A percentile compares a stretch with the other conserved stretches of the same genome.
Evolutionary conservation across 768 basidiomycete genomes (phyloP).

Genomic region (Amanita exitialis): DNA sequence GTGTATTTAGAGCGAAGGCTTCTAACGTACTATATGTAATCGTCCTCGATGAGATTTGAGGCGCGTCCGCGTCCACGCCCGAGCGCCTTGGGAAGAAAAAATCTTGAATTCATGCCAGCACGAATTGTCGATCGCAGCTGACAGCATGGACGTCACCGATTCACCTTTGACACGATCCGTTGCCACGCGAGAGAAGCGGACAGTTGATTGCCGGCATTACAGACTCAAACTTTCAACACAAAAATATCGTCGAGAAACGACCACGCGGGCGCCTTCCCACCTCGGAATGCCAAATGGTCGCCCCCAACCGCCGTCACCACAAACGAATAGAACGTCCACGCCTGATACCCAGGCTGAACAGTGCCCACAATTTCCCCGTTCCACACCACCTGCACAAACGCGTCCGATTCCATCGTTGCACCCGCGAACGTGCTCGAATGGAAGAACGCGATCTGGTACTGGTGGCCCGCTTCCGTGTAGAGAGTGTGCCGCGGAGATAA

Average conservation of each 20-base stretch:
- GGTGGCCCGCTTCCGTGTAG: constrained; percentile 23
- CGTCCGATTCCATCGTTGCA: constrained; percentile 18
- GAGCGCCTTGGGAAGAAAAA: too few relatives aligned
- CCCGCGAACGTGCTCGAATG: constrained; percentile 29
- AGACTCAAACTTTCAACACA: constrained; percentile 15
- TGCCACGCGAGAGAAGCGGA: too few relatives aligned
- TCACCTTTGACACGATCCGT: too few relatives aligned
- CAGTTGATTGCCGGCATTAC: too few relatives aligned
- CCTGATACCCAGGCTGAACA: constrained; percentile 24
- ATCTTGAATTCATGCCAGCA: too few relatives aligned
- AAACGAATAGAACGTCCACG: constrained; percentile 28
- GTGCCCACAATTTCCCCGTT: constrained; percentile 25
- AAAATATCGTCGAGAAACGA: constrained; percentile 36
- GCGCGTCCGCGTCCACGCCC: too few relatives aligned
- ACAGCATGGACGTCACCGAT: too few relatives aligned
- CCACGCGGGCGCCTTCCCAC: constrained; percentile 37
- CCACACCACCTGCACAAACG: constrained; percentile 33
- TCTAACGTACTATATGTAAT: too few relatives aligned
- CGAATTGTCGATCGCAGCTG: too few relatives aligned
- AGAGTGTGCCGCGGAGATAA: constrained; percentile 22
- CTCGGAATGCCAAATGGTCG: constrained; percentile 29
- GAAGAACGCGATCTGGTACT: constrained; percentile 34
- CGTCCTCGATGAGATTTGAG: too few relatives aligned
- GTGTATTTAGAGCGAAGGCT: too few relatives aligned
- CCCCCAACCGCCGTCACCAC: constrained; percentile 23